Evolutionary conservation across 1,139 yeast species (phyloP).

Genomic region (Geotrichum australiense): DNA sequence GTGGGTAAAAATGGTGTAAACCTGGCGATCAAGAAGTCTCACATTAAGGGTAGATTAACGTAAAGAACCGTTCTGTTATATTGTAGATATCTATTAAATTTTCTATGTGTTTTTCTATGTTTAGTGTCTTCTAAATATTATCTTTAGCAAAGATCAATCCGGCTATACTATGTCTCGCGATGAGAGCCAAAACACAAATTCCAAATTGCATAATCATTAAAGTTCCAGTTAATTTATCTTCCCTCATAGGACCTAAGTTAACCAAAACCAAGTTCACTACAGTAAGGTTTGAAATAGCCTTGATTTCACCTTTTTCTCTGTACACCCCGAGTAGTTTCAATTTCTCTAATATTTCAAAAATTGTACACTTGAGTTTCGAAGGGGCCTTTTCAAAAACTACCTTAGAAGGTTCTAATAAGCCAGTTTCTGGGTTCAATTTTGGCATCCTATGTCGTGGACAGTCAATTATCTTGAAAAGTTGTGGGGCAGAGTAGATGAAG

Average conservation of each 20-base stretch:
- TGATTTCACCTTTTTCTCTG: constrained; percentile 29
- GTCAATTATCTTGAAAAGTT: constrained; percentile 73
- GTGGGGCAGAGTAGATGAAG: constrained; percentile 85
- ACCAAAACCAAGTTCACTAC: constrained; percentile 75
- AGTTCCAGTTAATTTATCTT: constrained; percentile 59
- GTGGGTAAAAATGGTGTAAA: too few relatives aligned
- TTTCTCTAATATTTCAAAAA: constrained; percentile 36
- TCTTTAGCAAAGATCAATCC: constrained; percentile 86
- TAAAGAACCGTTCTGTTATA: too few relatives aligned
- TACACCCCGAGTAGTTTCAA: constrained; percentile 48
- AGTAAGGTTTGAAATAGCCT: constrained; percentile 72
- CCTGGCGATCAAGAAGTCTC: too few relatives aligned
- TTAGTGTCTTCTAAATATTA: constrained; percentile 43
- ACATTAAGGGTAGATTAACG: too few relatives aligned
- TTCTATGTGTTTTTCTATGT: too few relatives aligned
- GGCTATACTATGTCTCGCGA: constrained; percentile 77
- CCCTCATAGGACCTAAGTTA: constrained; percentile 85
- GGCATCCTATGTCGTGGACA: constrained; percentile 97
- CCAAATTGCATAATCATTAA: constrained; percentile 56
- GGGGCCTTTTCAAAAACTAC: constrained; percentile 38
- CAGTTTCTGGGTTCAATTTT: constrained; percentile 56
- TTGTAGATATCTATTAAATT: too few relatives aligned
- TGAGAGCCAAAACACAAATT: constrained; percentile 60
- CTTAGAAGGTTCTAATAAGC: constrained; percentile 69
- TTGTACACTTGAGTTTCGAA: constrained; percentile 30